Conservation (phyloP, 257 asterid genomes). For the Knoxia roxburghii region DNA sequence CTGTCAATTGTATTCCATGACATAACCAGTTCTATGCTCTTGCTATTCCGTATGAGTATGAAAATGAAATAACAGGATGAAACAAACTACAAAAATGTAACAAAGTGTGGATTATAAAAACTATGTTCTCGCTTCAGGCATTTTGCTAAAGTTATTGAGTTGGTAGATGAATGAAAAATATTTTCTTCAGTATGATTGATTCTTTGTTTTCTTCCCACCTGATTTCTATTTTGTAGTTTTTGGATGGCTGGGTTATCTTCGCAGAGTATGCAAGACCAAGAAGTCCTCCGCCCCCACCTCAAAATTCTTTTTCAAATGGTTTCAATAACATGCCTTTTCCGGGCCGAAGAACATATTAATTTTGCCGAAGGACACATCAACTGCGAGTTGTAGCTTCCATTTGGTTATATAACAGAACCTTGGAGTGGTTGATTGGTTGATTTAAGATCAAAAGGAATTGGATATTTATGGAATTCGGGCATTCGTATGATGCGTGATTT, state of each 20-base stretch:
- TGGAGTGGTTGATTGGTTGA: not conserved
- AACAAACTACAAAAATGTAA: not conserved
- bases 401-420: not conserved
- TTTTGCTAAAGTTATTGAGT: not conserved
- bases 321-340: constrained; percentile 13
- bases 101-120: not conserved
- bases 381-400: not conserved
- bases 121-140: not conserved
- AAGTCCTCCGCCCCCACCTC: constrained; percentile 36
- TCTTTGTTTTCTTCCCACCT: not conserved
- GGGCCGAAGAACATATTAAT: constrained; percentile 7
- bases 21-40: not conserved
- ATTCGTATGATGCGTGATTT: no score
- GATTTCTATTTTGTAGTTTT: constrained; percentile 39
- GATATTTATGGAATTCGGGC: not conserved
- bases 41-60: not conserved
- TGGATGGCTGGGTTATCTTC: constrained; percentile 85
- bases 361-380: not conserved
- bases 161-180: no score
- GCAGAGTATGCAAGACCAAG: constrained; percentile 84
- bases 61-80: not conserved
- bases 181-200: not conserved
- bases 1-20: not conserved
- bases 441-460: not conserved
- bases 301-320: constrained; percentile 9